Evolutionary conservation across 805 yeast genomes (phyloP).

Genomic region (Wickerhamiella nectarea): DNA sequence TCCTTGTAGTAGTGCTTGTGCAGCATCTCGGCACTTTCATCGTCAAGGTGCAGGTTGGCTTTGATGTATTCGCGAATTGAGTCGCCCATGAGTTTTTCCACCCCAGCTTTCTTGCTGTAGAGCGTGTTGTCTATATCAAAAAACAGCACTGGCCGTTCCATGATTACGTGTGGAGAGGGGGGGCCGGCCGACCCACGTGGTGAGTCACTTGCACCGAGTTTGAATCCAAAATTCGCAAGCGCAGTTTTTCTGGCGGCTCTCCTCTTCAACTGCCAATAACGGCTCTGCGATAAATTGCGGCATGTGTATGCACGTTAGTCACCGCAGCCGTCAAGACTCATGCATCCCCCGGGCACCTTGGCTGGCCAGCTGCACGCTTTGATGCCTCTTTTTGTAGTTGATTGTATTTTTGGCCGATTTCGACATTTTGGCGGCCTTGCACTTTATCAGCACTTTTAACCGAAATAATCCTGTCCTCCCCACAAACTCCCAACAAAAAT

Average conservation of each 20-base stretch:
- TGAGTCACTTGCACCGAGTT: not conserved
- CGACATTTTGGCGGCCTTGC: too few species aligned
- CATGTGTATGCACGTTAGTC: not conserved
- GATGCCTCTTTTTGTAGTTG: too few species aligned
- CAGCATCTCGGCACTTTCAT: conserved; percentile 58
- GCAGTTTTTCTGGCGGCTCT: too few species aligned
- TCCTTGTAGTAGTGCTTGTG: conserved; percentile 67
- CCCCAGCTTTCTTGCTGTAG: conserved; percentile 56
- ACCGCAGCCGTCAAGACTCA: too few species aligned
- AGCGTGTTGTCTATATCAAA: conserved; percentile 92
- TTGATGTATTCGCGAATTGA: conserved; percentile 74
- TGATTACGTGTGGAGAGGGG: not conserved
- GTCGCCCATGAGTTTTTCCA: conserved; percentile 79
- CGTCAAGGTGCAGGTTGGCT: conserved; percentile 42
- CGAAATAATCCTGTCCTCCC: too few species aligned
- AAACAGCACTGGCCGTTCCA: conserved; percentile 37
- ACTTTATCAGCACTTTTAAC: too few species aligned
- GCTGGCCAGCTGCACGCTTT: too few species aligned
- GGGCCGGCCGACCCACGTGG: not conserved
- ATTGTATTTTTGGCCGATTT: too few species aligned
- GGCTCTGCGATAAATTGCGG: not conserved
- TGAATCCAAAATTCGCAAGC: too few species aligned
- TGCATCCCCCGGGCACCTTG: too few species aligned
- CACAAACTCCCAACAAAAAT: too few species aligned
- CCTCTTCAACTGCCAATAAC: not conserved